Percentiles rank a stretch among this genome's conserved stretches.
These are phyloP conservation scores for Paecilomyces sp. DNA, from an alignment of 2,329 filamentous ascomycete species.

Conservation along the genomic window DNA sequence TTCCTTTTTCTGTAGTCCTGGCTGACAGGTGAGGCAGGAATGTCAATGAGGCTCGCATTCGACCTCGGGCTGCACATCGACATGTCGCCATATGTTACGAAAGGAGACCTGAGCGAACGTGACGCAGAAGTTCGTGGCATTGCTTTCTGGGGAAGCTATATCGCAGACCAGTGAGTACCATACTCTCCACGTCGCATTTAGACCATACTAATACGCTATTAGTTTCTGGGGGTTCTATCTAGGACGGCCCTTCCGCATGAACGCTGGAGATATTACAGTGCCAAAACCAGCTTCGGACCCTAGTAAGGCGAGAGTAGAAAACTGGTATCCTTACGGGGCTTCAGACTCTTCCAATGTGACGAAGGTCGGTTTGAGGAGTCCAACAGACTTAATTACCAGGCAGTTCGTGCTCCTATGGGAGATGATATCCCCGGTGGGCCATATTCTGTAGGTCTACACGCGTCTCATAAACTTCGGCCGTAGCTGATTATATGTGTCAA, in stretches of 20 bases:
- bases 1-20: not conserved
- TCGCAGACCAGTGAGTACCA: slow-evolving; percentile 31
- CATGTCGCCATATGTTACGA: slow-evolving; percentile 32
- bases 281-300: slow-evolving; percentile 26
- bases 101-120: slow-evolving; percentile 29
- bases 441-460: slow-evolving; percentile 28
- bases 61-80: slow-evolving; percentile 39
- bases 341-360: slow-evolving; percentile 9
- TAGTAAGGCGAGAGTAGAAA: slow-evolving; percentile 17
- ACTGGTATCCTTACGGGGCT: slow-evolving; percentile 26
- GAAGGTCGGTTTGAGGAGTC: slow-evolving; percentile 18
- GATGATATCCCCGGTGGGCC: slow-evolving; percentile 35
- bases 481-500: slow-evolving; percentile 12
- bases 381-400: slow-evolving; percentile 26
- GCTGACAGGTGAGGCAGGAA: slow-evolving; percentile 18
- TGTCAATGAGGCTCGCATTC: slow-evolving; percentile 41
- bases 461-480: slow-evolving; percentile 2
- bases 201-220: not conserved
- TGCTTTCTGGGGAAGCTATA: slow-evolving; percentile 39
- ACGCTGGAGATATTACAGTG: slow-evolving; percentile 34
- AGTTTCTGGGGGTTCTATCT: slow-evolving; percentile 39
- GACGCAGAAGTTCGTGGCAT: slow-evolving; percentile 34
- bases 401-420: slow-evolving; percentile 37
- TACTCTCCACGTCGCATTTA: not conserved
- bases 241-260: slow-evolving; percentile 36